These are phyloP conservation scores for Odontarrhena argentea DNA, from an alignment of 345 rosid species.

Conservation along the genomic window DNA sequence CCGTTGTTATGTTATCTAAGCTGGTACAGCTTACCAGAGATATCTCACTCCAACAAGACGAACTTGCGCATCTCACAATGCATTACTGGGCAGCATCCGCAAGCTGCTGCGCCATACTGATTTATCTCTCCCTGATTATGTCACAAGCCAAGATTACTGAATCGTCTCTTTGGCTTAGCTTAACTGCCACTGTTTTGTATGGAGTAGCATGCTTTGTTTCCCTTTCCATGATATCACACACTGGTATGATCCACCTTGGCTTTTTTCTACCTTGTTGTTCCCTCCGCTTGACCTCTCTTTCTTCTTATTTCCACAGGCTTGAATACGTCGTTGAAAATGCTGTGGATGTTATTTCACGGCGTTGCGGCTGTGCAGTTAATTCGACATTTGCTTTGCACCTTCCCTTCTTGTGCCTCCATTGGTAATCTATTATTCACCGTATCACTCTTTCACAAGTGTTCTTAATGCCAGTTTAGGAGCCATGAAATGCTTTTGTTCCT, in stretches of 20 bases:
- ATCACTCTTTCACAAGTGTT: background rate
- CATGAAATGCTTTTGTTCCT: background rate
- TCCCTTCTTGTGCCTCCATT: conserved; percentile 85
- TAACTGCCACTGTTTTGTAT: conserved; percentile 50
- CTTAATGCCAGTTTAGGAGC: background rate
- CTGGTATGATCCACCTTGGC: conserved; percentile 44
- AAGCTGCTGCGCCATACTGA: conserved; percentile 65
- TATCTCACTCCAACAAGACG: conserved; percentile 53
- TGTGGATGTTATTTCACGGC: conserved; percentile 84
- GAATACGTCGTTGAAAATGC: conserved; percentile 51
- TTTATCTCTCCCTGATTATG: conserved; percentile 53
- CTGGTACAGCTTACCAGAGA: conserved; percentile 79
- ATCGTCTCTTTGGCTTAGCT: conserved; percentile 46
- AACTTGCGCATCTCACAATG: conserved; percentile 66
- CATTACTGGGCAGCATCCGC: conserved; percentile 79
- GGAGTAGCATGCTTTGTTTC: conserved; percentile 57
- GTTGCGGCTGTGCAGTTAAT: conserved; percentile 64
- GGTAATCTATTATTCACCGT: conserved; percentile 48
- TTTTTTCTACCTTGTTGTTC: background rate
- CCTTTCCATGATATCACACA: conserved; percentile 54
- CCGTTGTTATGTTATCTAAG: conserved; percentile 73
- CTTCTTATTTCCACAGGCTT: conserved; percentile 51
- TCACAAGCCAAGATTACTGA: conserved; percentile 32
- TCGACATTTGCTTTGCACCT: conserved; percentile 68
- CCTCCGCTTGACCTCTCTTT: background rate